Evolutionary conservation across 1,284 basidiomycete species (phyloP), one percentile per base, ranked within the genome.

Genomic region (Phellinidium pouzarii): DNA sequence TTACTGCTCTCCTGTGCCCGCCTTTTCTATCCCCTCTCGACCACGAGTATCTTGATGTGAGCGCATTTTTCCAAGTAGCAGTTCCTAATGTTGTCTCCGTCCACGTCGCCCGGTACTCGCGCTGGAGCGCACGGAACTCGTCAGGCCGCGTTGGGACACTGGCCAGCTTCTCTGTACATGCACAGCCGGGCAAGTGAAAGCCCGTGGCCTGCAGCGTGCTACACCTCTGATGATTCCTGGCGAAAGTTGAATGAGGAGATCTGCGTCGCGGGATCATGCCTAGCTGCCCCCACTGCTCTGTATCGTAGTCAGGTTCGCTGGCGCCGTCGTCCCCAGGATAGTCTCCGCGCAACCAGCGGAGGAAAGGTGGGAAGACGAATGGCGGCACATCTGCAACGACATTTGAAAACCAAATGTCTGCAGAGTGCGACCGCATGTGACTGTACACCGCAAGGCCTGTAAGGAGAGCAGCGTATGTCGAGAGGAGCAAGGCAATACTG

Each of bases 391-490:
- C 23, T 26, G 25, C 17, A 19, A 27, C 41, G 40, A 41, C 27
- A 23, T 44, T 40, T 23, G 46, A 37, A 41, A 54, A 54, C 52
- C 52, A 54, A 12, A 54, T 43, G 34, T 48, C 41, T 11, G 19
- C 29, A 3, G 23, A 17, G 5, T 37, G 8, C 19, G 46, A 48
- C 19, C 52, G 38, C 20, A 20, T 8, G 26, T 43, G 52, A 4
- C 46, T 54, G 31, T 48, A 43, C 19, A 34, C 23, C n/a, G 47
- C 37, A 11, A 54, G 27, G 8, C 19, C 41, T 9, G 25, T 42
- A 14, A 54, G 23, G 17, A 49, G 23, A 14, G 9, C 19, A 5
- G 46, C 26, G 26, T 54, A 54, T 7, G 37, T n/a, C 9, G 34
- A 12, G 19, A 49, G 25, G 23, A 48, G 20, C 3, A 54, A 4